Conservation (phyloP, 257 asterid species). For the Solanum arcanum region DNA sequence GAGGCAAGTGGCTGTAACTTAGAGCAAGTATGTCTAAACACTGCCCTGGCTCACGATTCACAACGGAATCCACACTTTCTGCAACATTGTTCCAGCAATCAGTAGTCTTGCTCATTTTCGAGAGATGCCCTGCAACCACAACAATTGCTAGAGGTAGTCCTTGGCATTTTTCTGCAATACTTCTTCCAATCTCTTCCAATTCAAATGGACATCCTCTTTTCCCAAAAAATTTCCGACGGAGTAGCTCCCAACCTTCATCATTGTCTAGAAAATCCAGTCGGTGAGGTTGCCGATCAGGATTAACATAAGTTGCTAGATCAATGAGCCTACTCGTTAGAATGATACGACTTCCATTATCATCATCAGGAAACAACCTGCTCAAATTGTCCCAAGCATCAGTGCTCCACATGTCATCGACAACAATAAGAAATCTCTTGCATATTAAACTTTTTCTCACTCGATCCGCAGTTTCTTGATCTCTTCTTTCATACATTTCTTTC, state of each 20-base stretch:
- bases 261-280: conserved; percentile 6
- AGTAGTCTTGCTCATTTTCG: conserved; percentile 5
- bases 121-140: conserved; percentile 17
- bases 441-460: conserved; percentile 1
- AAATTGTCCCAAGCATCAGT: conserved; percentile 15
- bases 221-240: conserved; percentile 6
- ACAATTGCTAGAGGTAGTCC: conserved; percentile 26
- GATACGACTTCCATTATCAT: conserved; percentile 11
- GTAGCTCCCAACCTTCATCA: conserved; percentile 20
- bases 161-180: conserved; percentile 13
- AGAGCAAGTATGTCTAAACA: conserved; percentile 4
- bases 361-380: conserved; percentile 10
- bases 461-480: neutral
- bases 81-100: conserved; percentile 16
- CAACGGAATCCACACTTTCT: conserved; percentile 5
- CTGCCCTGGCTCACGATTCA: neutral
- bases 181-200: conserved; percentile 7
- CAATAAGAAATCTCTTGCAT: conserved; percentile 10
- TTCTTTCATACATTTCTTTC: neutral
- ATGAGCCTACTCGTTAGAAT: conserved; percentile 12
- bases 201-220: conserved; percentile 5
- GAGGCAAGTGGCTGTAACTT: conserved; percentile 21
- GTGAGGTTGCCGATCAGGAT: conserved; percentile 2
- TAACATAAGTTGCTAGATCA: conserved; percentile 11
- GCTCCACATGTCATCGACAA: conserved; percentile 22